Evolutionary conservation across 495 filamentous ascomycete species (phyloP).

Genomic region (Penicillium paradoxum): DNA sequence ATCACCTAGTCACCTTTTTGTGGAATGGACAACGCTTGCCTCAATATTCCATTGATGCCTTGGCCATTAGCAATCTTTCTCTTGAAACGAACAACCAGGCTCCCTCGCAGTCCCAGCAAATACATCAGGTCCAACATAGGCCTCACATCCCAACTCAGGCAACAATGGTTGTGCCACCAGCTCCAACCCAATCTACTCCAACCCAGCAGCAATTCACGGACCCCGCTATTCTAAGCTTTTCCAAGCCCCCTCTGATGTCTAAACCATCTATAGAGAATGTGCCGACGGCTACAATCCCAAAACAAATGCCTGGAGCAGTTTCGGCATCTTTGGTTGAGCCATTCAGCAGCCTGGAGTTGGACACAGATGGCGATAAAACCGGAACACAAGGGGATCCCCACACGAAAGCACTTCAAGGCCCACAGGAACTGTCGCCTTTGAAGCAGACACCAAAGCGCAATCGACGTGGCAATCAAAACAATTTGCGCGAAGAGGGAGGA

Average conservation of each 20-base stretch:
- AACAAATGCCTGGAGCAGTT: slow-evolving; percentile 18
- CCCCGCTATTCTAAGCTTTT: slow-evolving; percentile 50
- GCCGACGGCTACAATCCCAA: not conserved
- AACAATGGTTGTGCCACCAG: not conserved
- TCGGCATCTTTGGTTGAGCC: slow-evolving; percentile 36
- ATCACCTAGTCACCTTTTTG: slow-evolving; percentile 41
- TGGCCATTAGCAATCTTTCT: slow-evolving; percentile 51
- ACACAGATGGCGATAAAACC: slow-evolving; percentile 15
- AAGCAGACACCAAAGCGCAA: slow-evolving; percentile 26
- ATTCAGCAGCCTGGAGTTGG: slow-evolving; percentile 40
- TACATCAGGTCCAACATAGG: slow-evolving; percentile 9
- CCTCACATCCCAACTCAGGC: not conserved
- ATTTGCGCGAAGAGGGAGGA: slow-evolving; percentile 9
- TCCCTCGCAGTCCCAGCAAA: slow-evolving; percentile 23
- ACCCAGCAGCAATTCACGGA: slow-evolving; percentile 43
- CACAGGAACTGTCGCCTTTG: slow-evolving; percentile 14
- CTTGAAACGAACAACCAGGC: slow-evolving; percentile 39
- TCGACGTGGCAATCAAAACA: slow-evolving; percentile 35
- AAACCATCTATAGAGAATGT: slow-evolving; percentile 4
- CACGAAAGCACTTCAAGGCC: slow-evolving; percentile 15
- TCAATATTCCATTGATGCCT: slow-evolving; percentile 49
- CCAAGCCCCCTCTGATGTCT: slow-evolving; percentile 25
- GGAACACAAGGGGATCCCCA: slow-evolving; percentile 9
- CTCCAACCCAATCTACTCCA: slow-evolving; percentile 8
- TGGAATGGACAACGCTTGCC: slow-evolving; percentile 45